These are phyloP conservation scores for Saccharum spontaneum DNA, from an alignment of 176 grass and related monocot genomes.

Conservation along the genomic window DNA sequence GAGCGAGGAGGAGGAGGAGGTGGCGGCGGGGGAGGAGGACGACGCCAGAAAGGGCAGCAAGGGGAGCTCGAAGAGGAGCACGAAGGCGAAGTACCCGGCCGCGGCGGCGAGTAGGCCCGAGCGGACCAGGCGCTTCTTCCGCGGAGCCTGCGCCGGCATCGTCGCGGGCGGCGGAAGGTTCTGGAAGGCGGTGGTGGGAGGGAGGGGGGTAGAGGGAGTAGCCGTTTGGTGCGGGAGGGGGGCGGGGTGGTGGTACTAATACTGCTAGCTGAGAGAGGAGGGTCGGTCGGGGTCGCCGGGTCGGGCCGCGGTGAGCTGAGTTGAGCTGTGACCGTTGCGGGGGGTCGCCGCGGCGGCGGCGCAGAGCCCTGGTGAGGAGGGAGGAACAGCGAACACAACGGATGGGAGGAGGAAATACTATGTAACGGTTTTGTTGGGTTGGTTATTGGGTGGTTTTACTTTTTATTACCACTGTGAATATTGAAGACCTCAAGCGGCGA, in stretches of 20 bases:
- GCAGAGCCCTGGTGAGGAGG: background rate
- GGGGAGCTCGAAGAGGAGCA: conserved; percentile 53
- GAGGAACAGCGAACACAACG: conserved; percentile 29
- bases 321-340: conserved; percentile 31
- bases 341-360: background rate
- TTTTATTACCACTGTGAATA: no score
- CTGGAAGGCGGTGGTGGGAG: background rate
- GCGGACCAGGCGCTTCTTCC: conserved; percentile 33
- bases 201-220: background rate
- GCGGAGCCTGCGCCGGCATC: conserved; percentile 14
- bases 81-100: conserved; percentile 31
- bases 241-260: background rate
- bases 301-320: background rate
- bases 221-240: conserved; percentile 30
- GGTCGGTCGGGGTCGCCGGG: background rate
- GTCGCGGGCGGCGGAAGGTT: background rate
- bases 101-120: conserved; percentile 14
- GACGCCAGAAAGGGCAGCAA: background rate
- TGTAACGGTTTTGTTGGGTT: no score
- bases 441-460: no score
- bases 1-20: background rate
- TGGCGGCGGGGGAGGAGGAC: background rate
- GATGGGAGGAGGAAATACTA: background rate
- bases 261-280: background rate
- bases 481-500: no score